Base-by-base conservation (phyloP, 2,329 filamentous ascomycete genomes). In the Scytalidium sp. region DNA sequence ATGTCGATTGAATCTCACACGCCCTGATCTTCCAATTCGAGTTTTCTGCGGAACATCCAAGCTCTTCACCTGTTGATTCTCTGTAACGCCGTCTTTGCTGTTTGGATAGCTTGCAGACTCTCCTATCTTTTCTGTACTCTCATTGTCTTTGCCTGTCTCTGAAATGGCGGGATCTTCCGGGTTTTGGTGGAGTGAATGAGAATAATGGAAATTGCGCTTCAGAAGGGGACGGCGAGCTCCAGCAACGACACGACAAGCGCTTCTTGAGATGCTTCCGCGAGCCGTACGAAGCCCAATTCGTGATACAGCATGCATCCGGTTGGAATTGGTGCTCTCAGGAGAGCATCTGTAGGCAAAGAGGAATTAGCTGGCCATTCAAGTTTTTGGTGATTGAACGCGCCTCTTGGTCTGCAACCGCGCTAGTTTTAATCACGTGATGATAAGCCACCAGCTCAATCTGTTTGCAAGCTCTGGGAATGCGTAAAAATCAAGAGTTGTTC, bases 241-340 rank as follows among this genome's bases (percentile, higher is more conserved):
- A 22, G 54, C 59, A 42, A 65, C 49, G 27, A 60, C 57, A 53
- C 63, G 64, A 55, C 63, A 66, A 42, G 59, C 50, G 44, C 53
- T 47, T 51, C 59, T 57, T 45, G 53, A 53, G 45, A 58, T 51
- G 43, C 61, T 58, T 56, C 52, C 53, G 17, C 53, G 54, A 51
- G 58, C 58, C 56, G 57, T 61, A 40, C 61, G 59, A 51, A 65
- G 49, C 44, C 52, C 60, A 50, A 55, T 50, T 40, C 62, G 49
- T 52, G 57, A 56, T 61, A 56, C 55, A 41, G 60, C 57, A 58
- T 65, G 63, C 64, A 67, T 67, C 52, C 63, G 58, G 59, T 40
- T 57, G 41, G 23, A 21, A 15, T 53, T 56, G 56, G 54, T 54
- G 61, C 62, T 58, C 56, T n/a, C 29, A 49, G 44, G 19, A 47